Evolutionary conservation across 495 filamentous ascomycete species (phyloP).

Genomic region (Stereocaulon alpinum): DNA sequence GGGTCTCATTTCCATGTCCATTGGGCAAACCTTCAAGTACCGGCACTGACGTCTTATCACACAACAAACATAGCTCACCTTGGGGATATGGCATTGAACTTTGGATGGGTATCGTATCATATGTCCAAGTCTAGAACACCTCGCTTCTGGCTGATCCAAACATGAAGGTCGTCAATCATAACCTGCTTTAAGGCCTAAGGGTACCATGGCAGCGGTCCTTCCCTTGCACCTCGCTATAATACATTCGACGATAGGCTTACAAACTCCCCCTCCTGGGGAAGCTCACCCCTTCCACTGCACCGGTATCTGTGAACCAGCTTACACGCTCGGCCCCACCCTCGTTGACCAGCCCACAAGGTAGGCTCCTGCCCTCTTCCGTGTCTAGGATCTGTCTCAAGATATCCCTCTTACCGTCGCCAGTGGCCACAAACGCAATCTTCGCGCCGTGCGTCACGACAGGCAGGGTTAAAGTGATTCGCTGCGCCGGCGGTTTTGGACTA

Average conservation of each 20-base stretch:
- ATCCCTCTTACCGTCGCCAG: conserved; percentile 78
- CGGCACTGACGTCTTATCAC: neutral
- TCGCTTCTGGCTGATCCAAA: neutral
- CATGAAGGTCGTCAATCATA: neutral
- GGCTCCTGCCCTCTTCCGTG: conserved; percentile 55
- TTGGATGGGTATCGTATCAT: neutral
- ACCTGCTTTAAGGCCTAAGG: neutral
- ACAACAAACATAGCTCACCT: neutral
- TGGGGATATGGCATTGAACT: neutral
- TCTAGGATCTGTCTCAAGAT: conserved; percentile 89
- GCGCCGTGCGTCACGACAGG: conserved; percentile 78
- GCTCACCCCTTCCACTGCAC: conserved; percentile 70
- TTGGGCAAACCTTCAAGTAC: neutral
- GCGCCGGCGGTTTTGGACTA: conserved; percentile 87
- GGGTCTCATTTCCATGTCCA: neutral
- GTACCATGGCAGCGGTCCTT: neutral
- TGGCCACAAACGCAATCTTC: conserved; percentile 82
- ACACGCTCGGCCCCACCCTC: conserved; percentile 69
- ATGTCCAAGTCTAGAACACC: neutral
- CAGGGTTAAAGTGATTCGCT: conserved; percentile 82
- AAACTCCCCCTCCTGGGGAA: conserved; percentile 62
- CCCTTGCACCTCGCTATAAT: conserved; percentile 1
- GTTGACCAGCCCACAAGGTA: conserved; percentile 85
- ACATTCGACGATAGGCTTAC: conserved; percentile 20
- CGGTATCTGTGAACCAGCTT: conserved; percentile 86